Conservation (phyloP, 2,329 filamentous ascomycete genomes). For the Curvularia hawaiiensis region DNA sequence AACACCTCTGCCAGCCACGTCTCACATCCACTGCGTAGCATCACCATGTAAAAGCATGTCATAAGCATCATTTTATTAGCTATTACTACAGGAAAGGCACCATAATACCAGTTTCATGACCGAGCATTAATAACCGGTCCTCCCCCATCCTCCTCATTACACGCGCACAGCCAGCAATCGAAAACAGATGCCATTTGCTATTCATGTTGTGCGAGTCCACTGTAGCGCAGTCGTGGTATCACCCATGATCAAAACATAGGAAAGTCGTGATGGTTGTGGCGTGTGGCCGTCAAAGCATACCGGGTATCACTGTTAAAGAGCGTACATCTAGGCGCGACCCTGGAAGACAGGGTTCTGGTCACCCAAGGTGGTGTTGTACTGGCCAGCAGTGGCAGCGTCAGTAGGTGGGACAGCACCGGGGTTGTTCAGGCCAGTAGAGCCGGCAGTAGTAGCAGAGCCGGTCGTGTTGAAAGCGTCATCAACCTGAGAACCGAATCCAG, state of each 20-base stretch:
- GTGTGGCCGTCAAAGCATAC: constrained; percentile 11
- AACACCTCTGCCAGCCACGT: too few species aligned
- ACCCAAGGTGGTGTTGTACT: constrained; percentile 48
- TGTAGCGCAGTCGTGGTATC: constrained; percentile 40
- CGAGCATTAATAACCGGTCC: neutral
- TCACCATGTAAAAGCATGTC: neutral
- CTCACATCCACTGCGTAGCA: neutral
- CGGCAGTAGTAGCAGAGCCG: constrained; percentile 14
- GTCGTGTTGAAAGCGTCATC: constrained; percentile 49
- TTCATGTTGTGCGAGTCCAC: constrained; percentile 28
- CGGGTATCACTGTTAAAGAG: constrained; percentile 13
- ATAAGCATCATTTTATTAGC: constrained; percentile 19
- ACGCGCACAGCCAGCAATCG: constrained; percentile 9
- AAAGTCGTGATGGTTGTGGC: constrained; percentile 31
- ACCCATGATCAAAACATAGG: constrained; percentile 34
- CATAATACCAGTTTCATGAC: constrained; percentile 13
- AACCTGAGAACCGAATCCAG: constrained; percentile 52
- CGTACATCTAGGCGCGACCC: constrained; percentile 37
- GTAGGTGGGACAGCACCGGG: constrained; percentile 9
- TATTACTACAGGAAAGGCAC: constrained; percentile 26
- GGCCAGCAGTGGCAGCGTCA: constrained; percentile 13
- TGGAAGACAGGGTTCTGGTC: constrained; percentile 52
- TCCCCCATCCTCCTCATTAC: constrained; percentile 22
- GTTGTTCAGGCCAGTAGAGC: constrained; percentile 11
- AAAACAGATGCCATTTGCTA: constrained; percentile 17